Evolutionary conservation across 2,329 filamentous ascomycete species (phyloP).

Genomic region (Fusarium illudens): DNA sequence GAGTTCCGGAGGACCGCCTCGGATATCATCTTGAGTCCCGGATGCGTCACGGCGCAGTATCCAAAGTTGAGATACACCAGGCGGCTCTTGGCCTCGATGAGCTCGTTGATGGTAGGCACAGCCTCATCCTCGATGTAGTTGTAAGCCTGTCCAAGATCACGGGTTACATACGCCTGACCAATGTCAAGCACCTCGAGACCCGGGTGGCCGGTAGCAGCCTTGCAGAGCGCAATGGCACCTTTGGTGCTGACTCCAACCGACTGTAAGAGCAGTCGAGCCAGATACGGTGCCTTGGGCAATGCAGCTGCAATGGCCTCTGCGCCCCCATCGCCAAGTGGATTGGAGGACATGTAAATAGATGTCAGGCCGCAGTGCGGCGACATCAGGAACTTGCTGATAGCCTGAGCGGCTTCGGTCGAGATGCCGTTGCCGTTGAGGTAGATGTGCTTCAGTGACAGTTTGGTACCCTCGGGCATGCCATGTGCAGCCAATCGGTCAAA

Average conservation of each 20-base stretch:
- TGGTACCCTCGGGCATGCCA: constrained; percentile 39
- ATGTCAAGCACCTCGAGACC: constrained; percentile 52
- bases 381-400: constrained; percentile 46
- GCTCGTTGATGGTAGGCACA: constrained; percentile 44
- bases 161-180: constrained; percentile 57
- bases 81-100: constrained; percentile 45
- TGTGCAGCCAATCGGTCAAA: constrained; percentile 51
- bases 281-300: constrained; percentile 45
- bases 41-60: constrained; percentile 47
- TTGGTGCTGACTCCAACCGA: constrained; percentile 54
- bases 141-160: constrained; percentile 55
- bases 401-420: constrained; percentile 41
- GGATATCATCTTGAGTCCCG: constrained; percentile 41
- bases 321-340: constrained; percentile 49
- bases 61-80: constrained; percentile 56
- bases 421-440: constrained; percentile 51
- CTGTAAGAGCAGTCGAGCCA: constrained; percentile 51
- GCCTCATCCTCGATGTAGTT: constrained; percentile 56
- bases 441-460: constrained; percentile 47
- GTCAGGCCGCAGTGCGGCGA: constrained; percentile 47
- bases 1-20: constrained; percentile 42
- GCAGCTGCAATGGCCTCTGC: constrained; percentile 43
- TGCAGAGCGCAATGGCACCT: constrained; percentile 50
- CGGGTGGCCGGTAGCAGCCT: constrained; percentile 47
- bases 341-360: constrained; percentile 50